Conservation (phyloP, 208 protist genomes). For the Acanthamoeba royreba region DNA sequence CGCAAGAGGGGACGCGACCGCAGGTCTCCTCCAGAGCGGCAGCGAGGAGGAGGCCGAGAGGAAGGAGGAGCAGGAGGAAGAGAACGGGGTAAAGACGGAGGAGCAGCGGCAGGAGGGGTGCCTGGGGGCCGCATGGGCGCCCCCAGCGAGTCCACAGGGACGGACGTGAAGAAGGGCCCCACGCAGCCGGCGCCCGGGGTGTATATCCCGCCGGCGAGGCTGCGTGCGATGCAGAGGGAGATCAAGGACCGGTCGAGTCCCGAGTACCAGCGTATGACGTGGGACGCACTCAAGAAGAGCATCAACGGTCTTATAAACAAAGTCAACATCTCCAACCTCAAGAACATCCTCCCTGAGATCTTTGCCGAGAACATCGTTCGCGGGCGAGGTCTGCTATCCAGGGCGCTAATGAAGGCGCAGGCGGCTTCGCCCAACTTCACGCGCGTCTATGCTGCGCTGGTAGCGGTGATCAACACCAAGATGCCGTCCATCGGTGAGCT, state of each 20-base stretch:
- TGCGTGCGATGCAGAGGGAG: slow-evolving; percentile 71
- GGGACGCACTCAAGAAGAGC: slow-evolving; percentile 94
- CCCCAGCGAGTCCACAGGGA: neutral
- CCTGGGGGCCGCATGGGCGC: neutral
- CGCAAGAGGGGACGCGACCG: neutral
- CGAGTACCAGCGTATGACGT: slow-evolving; percentile 85
- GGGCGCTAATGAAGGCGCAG: slow-evolving; percentile 92
- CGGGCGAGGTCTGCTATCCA: slow-evolving; percentile 92
- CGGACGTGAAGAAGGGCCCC: neutral
- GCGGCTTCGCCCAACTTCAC: slow-evolving; percentile 93
- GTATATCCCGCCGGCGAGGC: slow-evolving; percentile 86
- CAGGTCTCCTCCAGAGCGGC: too few relatives aligned
- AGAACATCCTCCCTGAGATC: slow-evolving; percentile 90
- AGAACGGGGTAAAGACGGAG: neutral
- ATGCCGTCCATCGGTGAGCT: slow-evolving; percentile 94
- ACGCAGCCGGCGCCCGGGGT: slow-evolving; percentile 67
- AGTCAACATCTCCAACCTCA: slow-evolving; percentile 91
- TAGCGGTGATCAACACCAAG: slow-evolving; percentile 96
- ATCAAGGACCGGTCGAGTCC: slow-evolving; percentile 75
- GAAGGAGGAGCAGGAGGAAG: neutral
- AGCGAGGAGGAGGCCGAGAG: neutral
- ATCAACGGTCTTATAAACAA: slow-evolving; percentile 97
- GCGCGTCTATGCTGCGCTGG: slow-evolving; percentile 92
- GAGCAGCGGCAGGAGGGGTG: neutral
- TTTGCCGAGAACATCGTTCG: slow-evolving; percentile 97